phyloP scores from a whole-genome alignment of 352 stramenopile species.

The Phytophthora hibernalis region DNA sequence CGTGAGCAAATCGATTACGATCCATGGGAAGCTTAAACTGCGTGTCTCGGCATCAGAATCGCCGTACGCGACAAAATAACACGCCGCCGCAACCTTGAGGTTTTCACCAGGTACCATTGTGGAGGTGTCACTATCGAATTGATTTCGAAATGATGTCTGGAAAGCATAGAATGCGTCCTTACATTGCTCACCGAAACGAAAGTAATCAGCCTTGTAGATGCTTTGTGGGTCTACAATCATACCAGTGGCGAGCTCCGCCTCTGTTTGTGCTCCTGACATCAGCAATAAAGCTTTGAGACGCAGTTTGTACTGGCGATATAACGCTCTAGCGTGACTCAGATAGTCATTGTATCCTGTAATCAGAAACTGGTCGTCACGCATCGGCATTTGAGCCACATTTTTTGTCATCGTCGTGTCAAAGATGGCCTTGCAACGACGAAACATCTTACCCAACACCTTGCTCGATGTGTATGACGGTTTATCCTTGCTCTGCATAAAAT shows the following conservation, averaged over 20 bases:
- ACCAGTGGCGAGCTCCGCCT: constrained; percentile 76
- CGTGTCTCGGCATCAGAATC: constrained; percentile 44
- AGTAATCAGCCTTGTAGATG: constrained; percentile 77
- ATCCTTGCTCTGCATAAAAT: constrained; percentile 84
- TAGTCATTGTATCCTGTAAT: constrained; percentile 60
- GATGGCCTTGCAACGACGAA: constrained; percentile 65
- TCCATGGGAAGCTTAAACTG: constrained; percentile 79
- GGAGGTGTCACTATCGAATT: constrained; percentile 51
- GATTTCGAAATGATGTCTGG: constrained; percentile 50
- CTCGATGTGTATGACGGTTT: constrained; percentile 71
- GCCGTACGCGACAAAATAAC: constrained; percentile 70
- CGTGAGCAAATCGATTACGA: constrained; percentile 63
- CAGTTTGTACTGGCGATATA: constrained; percentile 80
- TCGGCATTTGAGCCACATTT: constrained; percentile 38
- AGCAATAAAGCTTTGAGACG: constrained; percentile 56
- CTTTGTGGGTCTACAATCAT: constrained; percentile 72
- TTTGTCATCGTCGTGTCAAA: constrained; percentile 53
- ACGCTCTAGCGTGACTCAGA: constrained; percentile 37
- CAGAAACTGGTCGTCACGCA: constrained; percentile 62
- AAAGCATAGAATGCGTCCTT: constrained; percentile 68
- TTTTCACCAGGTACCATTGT: constrained; percentile 27
- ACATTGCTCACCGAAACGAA: constrained; percentile 77
- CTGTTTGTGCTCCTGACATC: constrained; percentile 67
- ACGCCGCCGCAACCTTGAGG: constrained; percentile 64
- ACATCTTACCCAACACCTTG: constrained; percentile 82